Evolutionary conservation across 1,139 yeast species (phyloP), one percentile per base, ranked within the genome.

Genomic region (Yamadazyma sp.): DNA sequence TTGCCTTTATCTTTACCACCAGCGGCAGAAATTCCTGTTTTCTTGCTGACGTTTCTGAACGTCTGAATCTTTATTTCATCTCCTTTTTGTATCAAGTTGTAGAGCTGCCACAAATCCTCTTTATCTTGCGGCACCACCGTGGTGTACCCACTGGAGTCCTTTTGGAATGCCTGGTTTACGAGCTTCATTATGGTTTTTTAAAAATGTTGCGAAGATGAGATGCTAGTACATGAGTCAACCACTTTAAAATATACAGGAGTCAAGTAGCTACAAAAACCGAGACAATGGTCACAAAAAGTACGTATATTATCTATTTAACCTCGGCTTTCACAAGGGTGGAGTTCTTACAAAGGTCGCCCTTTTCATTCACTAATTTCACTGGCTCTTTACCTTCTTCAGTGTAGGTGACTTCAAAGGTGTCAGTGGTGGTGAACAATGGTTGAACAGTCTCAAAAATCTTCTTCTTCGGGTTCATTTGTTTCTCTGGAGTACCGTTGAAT

Each of bases 391-490:
- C 92, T 57, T 87, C 95, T 54, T 74, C 84, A 53, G 83, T 83
- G 74, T 78, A 90, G 44, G 87, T 76, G 34, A 90, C 96, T 59
- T 86, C 87, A 43, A 83, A 76, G 37, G 69, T 67, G 31, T 80
- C 94, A 51, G 73, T 81, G 32, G 97, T 90, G 42, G 92, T 70
- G 75, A 92, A 90, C 43, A 76, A 73, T 37, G 97, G 97, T 73
- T 94, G 98, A 49, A 87, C 73, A 38, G 90, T 76, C 75, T 94
- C 99, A 92, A 96, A 94, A 47, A 92, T 75, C 78, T 94, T 94
- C 86, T 92, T 94, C 82, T 94, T 94, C 53, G 99, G 98, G 70
- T 92, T 90, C 65, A 94, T 76, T 60, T 84, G 94, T 60, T 88
- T 80, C 66, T 89, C 95, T 49, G 99, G 98, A 41, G 77, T 78